Evolutionary conservation across 208 protist genomes (phyloP).

Genomic region (Trypanosoma scelopori): DNA sequence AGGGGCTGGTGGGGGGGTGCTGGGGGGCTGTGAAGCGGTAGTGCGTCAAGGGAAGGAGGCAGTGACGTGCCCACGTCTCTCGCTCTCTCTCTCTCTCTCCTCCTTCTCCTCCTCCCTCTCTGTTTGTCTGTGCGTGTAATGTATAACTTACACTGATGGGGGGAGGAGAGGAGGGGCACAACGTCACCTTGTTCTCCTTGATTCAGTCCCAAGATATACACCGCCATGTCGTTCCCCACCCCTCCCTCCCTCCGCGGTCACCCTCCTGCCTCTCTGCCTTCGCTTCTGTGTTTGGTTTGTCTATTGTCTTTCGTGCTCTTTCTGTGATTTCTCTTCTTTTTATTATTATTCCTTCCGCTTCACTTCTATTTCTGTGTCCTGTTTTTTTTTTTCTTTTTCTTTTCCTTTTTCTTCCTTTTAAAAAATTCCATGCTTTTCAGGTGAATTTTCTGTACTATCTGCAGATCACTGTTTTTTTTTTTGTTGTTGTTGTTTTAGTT

Average conservation of each 20-base stretch:
- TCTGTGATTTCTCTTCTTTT: conserved; percentile 1
- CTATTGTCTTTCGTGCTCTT: background rate
- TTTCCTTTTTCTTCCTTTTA: no score
- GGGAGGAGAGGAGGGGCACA: no score
- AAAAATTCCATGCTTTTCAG: no score
- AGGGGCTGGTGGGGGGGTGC: no score
- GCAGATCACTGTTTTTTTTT: no score
- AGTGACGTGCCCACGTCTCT: no score
- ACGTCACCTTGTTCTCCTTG: no score
- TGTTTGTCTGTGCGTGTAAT: background rate
- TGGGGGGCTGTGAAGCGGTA: no score
- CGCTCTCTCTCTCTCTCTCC: background rate
- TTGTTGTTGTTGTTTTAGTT: conserved; percentile 9
- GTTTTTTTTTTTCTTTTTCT: no score
- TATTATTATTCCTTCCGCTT: background rate
- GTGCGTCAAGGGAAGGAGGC: background rate
- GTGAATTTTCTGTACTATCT: background rate
- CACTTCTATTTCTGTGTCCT: background rate
- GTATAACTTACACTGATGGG: background rate
- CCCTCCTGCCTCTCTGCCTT: conserved; percentile 6
- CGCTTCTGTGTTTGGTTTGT: conserved; percentile 8
- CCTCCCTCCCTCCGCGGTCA: conserved; percentile 9
- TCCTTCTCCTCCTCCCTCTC: background rate
- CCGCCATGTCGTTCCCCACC: no score
- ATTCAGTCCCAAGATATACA: no score